phyloP scores from a whole-genome alignment of 768 basidiomycete species.

The Mycena leptocephala region DNA sequence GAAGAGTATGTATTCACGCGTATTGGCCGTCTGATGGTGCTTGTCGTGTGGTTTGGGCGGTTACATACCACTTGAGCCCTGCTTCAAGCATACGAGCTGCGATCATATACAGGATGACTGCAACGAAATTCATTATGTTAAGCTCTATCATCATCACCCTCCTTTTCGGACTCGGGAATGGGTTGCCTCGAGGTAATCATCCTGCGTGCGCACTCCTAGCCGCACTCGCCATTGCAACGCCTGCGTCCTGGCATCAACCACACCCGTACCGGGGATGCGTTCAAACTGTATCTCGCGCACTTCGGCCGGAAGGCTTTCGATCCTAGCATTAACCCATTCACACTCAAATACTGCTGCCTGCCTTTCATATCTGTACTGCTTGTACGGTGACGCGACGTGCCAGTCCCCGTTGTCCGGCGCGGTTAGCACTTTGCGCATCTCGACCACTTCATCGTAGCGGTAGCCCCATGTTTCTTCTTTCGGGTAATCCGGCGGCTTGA shows the following conservation, averaged over 20 bases:
- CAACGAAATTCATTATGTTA: no score
- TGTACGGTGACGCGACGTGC: not conserved
- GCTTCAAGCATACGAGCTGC: no score
- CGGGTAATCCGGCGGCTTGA: not conserved
- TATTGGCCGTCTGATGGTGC: no score
- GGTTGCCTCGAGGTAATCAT: no score
- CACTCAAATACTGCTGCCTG: not conserved
- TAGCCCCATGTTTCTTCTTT: not conserved
- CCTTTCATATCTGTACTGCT: not conserved
- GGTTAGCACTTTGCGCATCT: not conserved
- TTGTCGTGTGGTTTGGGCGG: no score
- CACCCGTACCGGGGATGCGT: not conserved
- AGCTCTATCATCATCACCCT: no score
- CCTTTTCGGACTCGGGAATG: no score
- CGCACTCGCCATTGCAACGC: not conserved
- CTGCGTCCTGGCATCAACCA: not conserved
- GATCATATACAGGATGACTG: no score
- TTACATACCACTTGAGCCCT: no score
- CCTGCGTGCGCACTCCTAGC: not conserved
- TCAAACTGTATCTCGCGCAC: not conserved
- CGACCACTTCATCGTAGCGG: not conserved
- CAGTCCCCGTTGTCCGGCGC: not conserved
- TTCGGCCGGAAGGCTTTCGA: not conserved
- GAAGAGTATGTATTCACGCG: no score
- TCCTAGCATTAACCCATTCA: not conserved